phyloP scores from a whole-genome alignment of 1,284 basidiomycete species.

The Puccinia horiana region DNA sequence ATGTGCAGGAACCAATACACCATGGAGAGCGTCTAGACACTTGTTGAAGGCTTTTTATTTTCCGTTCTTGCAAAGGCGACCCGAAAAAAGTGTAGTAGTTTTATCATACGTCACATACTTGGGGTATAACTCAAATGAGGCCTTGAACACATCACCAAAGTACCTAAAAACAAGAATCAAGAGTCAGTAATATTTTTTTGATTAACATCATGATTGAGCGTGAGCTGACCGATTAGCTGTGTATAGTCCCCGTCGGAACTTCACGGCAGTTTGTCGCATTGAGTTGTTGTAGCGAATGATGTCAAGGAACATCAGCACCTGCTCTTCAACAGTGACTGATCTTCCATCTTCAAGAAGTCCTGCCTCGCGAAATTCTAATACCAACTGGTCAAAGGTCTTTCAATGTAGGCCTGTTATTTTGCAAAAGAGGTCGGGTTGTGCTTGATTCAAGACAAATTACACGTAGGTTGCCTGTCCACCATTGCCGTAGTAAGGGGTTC shows the following conservation, averaged over 20 bases:
- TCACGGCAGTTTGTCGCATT: neutral
- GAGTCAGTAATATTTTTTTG: too few relatives aligned
- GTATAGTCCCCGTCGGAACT: neutral
- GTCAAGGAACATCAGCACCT: neutral
- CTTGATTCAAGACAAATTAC: neutral
- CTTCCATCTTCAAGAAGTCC: neutral
- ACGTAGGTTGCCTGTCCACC: neutral
- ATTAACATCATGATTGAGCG: too few relatives aligned
- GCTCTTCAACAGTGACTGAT: neutral
- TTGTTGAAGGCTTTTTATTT: neutral
- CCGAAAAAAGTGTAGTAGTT: neutral
- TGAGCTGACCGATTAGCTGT: neutral
- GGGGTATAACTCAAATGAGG: neutral
- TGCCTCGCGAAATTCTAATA: neutral
- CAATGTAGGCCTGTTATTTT: neutral
- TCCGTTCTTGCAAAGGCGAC: neutral
- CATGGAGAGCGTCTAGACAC: neutral
- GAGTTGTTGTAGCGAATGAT: neutral
- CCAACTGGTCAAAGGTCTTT: neutral
- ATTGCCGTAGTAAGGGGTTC: neutral
- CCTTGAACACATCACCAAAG: neutral
- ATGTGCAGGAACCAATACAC: neutral
- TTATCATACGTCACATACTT: neutral
- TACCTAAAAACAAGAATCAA: neutral
- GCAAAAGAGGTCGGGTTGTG: neutral